A percentile compares a stretch with the other conserved stretches of the same genome.
Conservation (phyloP, 106 monocot genomes). For the Dendrobium chrysotoxum region DNA sequence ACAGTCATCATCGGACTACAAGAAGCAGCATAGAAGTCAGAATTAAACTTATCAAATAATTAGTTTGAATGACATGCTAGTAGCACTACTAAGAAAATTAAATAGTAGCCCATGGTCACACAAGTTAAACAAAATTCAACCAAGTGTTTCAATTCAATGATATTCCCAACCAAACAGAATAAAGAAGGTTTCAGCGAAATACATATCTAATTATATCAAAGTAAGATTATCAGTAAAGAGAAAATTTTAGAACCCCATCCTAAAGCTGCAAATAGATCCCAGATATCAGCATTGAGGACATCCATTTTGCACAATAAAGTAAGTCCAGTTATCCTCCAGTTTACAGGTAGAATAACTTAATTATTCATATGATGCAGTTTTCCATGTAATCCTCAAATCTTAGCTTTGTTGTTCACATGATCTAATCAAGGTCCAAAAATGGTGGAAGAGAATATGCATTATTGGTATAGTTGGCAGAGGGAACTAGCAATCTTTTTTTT, state of each 20-base stretch:
- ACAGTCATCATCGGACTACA: constrained; percentile 83
- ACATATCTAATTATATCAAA: not conserved
- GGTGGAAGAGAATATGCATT: not conserved
- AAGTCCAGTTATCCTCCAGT: not conserved
- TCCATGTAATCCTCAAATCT: not conserved
- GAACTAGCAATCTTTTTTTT: too few relatives aligned
- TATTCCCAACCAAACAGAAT: not conserved
- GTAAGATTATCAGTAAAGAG: not conserved
- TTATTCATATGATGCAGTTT: not conserved
- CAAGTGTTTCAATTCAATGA: not conserved
- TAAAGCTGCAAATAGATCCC: not conserved
- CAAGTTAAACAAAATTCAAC: not conserved
- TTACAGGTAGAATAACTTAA: not conserved
- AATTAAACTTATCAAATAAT: not conserved
- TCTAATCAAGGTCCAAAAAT: not conserved
- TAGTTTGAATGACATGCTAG: not conserved
- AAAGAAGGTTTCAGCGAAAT: not conserved
- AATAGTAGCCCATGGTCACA: not conserved
- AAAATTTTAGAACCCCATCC: not conserved
- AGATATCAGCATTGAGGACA: not conserved
- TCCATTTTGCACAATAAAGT: not conserved
- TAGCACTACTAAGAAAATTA: not conserved
- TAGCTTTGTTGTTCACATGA: not conserved
- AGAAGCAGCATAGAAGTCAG: constrained; percentile 1
- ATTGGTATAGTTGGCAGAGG: not conserved